Percentiles rank a stretch among this genome's conserved stretches.
phyloP scores from a whole-genome alignment of 2,329 filamentous ascomycete species.

The Diaporthe sp. region DNA sequence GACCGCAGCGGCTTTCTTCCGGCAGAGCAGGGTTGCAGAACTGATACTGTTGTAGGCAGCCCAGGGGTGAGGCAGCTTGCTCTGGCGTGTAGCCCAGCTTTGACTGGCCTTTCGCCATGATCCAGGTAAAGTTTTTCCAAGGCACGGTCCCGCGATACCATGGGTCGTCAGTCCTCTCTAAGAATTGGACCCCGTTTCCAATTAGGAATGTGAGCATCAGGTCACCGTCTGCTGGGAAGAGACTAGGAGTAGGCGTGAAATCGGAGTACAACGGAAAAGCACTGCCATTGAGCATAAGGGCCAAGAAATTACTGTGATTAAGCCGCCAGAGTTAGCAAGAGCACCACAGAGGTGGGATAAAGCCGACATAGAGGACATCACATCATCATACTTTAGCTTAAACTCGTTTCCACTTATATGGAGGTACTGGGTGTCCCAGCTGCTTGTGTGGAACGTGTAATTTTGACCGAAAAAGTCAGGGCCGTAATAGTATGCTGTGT shows the following conservation, averaged over 20 bases:
- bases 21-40: conserved; percentile 7
- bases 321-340: not conserved
- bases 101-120: not conserved
- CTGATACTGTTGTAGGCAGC: not conserved
- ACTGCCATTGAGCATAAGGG: not conserved
- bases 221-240: not conserved
- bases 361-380: not conserved
- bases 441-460: not conserved
- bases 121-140: no score
- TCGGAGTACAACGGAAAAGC: rapidly evolving
- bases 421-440: not conserved
- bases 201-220: not conserved
- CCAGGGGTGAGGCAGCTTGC: not conserved
- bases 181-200: not conserved
- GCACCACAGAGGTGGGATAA: not conserved
- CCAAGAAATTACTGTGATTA: not conserved
- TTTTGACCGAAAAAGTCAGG: not conserved
- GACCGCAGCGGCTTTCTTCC: not conserved
- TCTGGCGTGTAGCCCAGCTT: not conserved
- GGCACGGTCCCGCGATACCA: not conserved
- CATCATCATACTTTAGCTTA: not conserved
- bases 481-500: conserved; percentile 35
- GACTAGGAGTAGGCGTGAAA: not conserved
- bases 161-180: not conserved
- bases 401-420: not conserved